Base-by-base conservation (phyloP, 202 grass and related monocot species). In the Bolboschoenoplectus hybrid region DNA sequence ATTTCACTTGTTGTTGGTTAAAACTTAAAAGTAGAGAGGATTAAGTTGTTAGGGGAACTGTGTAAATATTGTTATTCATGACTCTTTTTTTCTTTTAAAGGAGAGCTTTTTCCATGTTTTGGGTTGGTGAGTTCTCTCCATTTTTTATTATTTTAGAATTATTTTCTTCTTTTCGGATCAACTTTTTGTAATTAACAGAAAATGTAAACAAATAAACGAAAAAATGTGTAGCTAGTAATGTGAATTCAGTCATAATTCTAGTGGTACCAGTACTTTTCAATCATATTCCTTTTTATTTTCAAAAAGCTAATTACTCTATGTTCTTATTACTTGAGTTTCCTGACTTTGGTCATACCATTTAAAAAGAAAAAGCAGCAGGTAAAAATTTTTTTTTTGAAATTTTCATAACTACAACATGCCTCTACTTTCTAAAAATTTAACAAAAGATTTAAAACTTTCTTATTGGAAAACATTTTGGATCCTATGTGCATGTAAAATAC, bases 1-100 rank as follows among this genome's bases (percentile, higher is more conserved):
- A 69, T 68, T 41, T n/a, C 63, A 4, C 63, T 84, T 84, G 82
- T 84, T 84, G 65, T 68, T 55, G 49, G 82, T 71, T 84, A 84
- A 82, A 65, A 49, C 5, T 66, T 84, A 84, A 82, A 65, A 49
- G 2, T 66, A 40, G 10, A 0, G 26, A 34, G 1, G 12, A 26
- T 81, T 17, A 50, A 81, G 9, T 62, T 10, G 38, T 81, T 11
- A 58, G 17, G 12, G 44, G 52, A 9, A 62, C 2, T 43, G 6
- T 81, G 77, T 62, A 81, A 62, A 43, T 81, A 62, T 62, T 51
- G 34, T 67, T 67, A n/a, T 60, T 3, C 17, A n/a, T 60, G 17
- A n/a, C 16, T 74, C 34, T n/a, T 26, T 49, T 11, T 56, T 58
- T 78, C 0, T 39, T 78, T 80, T 10, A 3, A 74, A 47, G 53